Evolutionary conservation across 805 yeast genomes (phyloP).

Genomic region (Barnettozyma pratensis): DNA sequence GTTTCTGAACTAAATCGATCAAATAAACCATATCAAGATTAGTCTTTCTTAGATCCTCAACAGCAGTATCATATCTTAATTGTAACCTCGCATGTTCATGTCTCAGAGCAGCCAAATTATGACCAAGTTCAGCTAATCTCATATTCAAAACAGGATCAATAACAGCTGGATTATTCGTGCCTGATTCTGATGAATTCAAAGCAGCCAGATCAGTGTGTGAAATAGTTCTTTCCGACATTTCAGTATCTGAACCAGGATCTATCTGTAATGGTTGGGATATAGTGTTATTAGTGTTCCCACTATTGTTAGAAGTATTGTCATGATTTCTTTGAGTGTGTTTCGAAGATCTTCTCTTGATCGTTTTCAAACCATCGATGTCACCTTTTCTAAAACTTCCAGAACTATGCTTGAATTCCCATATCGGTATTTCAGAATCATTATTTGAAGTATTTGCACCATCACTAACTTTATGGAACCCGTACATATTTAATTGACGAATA

Average conservation of each 20-base stretch:
- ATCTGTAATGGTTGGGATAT: background rate
- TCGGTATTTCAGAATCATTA: constrained; percentile 18
- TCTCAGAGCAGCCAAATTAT: constrained; percentile 32
- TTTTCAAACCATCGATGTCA: constrained; percentile 64
- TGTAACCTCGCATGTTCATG: constrained; percentile 39
- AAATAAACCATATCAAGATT: constrained; percentile 50
- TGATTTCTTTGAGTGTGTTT: constrained; percentile 23
- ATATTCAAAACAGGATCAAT: constrained; percentile 23
- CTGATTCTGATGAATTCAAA: constrained; percentile 1
- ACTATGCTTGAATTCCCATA: constrained; percentile 89
- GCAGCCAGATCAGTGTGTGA: constrained; percentile 14
- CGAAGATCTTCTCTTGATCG: constrained; percentile 74
- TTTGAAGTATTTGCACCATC: constrained; percentile 14
- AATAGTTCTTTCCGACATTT: constrained; percentile 18
- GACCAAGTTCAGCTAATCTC: constrained; percentile 34
- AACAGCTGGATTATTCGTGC: constrained; percentile 1
- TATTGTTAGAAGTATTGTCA: constrained; percentile 5
- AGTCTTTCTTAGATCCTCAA: constrained; percentile 42
- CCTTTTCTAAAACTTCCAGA: constrained; percentile 77
- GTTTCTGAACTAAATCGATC: constrained; percentile 39
- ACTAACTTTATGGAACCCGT: constrained; percentile 71
- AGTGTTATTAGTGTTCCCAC: too few species aligned
- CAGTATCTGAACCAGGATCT: constrained; percentile 15
- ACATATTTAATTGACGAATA: constrained; percentile 76
- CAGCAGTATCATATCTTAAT: constrained; percentile 41